A percentile compares a stretch with the other conserved stretches of the same genome.
Evolutionary conservation across 2,329 filamentous ascomycete genomes (phyloP).

Genomic region (Alternaria dauci): DNA sequence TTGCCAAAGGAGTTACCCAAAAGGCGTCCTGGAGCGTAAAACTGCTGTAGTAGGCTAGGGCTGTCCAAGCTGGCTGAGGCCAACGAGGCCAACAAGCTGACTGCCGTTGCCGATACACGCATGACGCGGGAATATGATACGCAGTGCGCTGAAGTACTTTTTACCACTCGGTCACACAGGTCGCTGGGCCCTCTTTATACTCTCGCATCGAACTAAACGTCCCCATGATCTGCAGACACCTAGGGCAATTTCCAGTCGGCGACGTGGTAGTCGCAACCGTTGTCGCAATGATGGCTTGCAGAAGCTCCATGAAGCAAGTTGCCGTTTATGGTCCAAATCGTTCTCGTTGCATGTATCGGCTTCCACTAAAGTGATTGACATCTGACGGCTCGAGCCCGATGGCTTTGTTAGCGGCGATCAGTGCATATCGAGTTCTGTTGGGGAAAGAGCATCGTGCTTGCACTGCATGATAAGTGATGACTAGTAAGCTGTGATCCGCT

Average conservation of each 20-base stretch:
- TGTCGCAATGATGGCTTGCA: constrained; percentile 6
- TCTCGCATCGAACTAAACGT: neutral
- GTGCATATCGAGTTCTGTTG: neutral
- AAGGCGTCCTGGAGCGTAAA: constrained; percentile 16
- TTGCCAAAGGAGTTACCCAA: constrained; percentile 27
- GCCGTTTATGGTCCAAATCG: neutral
- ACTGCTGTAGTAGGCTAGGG: constrained; percentile 13
- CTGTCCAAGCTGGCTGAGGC: constrained; percentile 9
- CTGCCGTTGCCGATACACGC: neutral
- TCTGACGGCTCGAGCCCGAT: constrained; percentile 2
- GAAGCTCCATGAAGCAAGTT: constrained; percentile 1
- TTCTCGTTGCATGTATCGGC: neutral
- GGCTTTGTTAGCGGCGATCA: constrained; percentile 3
- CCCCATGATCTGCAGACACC: neutral
- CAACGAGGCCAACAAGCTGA: constrained; percentile 1
- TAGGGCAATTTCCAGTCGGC: neutral
- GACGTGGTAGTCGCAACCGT: neutral
- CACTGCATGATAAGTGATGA: constrained; percentile 1
- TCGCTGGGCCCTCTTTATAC: neutral
- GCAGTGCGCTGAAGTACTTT: neutral
- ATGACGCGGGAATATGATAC: neutral
- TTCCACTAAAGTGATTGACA: neutral
- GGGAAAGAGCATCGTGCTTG: neutral
- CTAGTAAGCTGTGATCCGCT: neutral
- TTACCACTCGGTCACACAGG: neutral